These are phyloP conservation scores for Farysia itapuensis DNA, from an alignment of 1,284 basidiomycete genomes.

Conservation along the genomic window DNA sequence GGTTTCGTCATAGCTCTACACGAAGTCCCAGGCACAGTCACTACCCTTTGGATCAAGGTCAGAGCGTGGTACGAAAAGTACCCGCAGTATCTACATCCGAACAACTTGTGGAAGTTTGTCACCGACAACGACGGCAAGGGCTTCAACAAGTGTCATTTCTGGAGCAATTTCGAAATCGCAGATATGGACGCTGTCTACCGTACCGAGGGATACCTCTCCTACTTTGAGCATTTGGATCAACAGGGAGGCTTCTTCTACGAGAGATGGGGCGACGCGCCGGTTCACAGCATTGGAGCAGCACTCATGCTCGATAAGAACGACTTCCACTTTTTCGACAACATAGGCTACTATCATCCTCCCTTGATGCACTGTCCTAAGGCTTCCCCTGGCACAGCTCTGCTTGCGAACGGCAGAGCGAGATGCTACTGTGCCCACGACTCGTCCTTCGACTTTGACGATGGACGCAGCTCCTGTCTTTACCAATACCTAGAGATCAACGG, in stretches of 20 bases:
- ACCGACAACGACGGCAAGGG: constrained; percentile 69
- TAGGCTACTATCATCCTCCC: constrained; percentile 52
- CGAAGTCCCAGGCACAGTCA: constrained; percentile 77
- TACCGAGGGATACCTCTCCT: constrained; percentile 72
- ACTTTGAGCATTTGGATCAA: constrained; percentile 75
- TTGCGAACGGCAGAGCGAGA: constrained; percentile 14
- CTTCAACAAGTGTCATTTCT: constrained; percentile 76
- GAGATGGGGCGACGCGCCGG: constrained; percentile 81
- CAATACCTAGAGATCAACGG: constrained; percentile 19
- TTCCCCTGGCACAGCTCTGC: constrained; percentile 1
- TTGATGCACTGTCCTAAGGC: constrained; percentile 47
- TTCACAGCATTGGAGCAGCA: constrained; percentile 57
- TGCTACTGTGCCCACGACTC: constrained; percentile 32
- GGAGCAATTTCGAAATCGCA: constrained; percentile 70
- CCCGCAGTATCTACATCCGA: constrained; percentile 70
- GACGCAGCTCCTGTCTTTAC: constrained; percentile 12
- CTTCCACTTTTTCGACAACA: constrained; percentile 51
- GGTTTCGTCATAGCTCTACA: constrained; percentile 77
- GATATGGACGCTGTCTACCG: constrained; percentile 73
- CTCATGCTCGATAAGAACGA: constrained; percentile 44
- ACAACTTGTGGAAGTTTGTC: constrained; percentile 75
- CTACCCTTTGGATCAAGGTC: constrained; percentile 73
- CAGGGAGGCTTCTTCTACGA: constrained; percentile 68
- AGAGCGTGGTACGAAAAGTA: constrained; percentile 71
- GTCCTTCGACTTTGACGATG: constrained; percentile 27